A percentile compares a stretch with the other conserved stretches of the same genome.
Conservation (phyloP, 2,329 filamentous ascomycete species). For the Fusarium sp. region DNA sequence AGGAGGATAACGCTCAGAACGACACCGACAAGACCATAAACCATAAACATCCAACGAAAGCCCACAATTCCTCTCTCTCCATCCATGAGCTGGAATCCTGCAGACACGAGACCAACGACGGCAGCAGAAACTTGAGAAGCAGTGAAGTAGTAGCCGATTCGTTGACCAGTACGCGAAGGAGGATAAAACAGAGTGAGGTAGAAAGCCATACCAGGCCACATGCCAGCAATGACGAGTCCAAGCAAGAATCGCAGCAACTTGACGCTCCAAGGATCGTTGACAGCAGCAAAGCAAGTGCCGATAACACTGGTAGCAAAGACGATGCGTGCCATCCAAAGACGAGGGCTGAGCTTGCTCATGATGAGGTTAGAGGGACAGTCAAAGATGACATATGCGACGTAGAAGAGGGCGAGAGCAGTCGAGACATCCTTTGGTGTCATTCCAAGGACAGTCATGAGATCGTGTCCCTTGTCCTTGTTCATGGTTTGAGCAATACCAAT, state of each 20-base stretch:
- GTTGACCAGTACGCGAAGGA: conserved; percentile 84
- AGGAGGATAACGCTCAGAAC: conserved; percentile 78
- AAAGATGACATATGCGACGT: conserved; percentile 91
- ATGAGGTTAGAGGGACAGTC: conserved; percentile 89
- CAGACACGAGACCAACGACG: conserved; percentile 88
- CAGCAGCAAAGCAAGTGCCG: conserved; percentile 84
- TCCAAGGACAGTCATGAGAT: conserved; percentile 77
- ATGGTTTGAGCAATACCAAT: conserved; percentile 95
- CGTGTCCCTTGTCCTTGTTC: conserved; percentile 78
- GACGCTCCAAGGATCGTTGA: conserved; percentile 84
- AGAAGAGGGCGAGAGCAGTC: conserved; percentile 87
- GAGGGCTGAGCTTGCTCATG: conserved; percentile 86
- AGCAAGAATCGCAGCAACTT: conserved; percentile 89
- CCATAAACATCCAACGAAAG: conserved; percentile 92
- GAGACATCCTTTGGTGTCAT: conserved; percentile 82
- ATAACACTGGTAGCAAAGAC: conserved; percentile 89
- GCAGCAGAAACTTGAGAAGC: conserved; percentile 89
- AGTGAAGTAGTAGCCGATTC: conserved; percentile 91
- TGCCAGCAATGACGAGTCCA: conserved; percentile 88
- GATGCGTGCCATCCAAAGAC: conserved; percentile 92
- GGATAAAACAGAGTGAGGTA: conserved; percentile 94
- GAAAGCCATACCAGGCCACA: conserved; percentile 97
- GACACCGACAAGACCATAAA: conserved; percentile 83
- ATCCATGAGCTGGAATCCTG: conserved; percentile 93
- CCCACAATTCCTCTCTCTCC: conserved; percentile 79